These are phyloP conservation scores for Yarrowia galli DNA, from an alignment of 1,139 yeast genomes.

Conservation along the genomic window DNA sequence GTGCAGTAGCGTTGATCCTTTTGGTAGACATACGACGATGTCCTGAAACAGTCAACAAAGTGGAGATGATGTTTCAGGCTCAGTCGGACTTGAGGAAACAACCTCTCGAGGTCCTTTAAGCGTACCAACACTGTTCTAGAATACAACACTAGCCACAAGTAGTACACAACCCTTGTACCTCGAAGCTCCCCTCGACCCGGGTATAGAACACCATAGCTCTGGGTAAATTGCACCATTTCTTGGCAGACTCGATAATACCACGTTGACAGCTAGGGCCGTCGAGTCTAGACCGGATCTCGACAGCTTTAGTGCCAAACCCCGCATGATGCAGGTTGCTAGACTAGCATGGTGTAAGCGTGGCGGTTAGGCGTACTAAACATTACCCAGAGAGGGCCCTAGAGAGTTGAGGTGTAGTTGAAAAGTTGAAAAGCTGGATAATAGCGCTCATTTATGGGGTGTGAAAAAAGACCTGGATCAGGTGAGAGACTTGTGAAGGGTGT, in stretches of 20 bases:
- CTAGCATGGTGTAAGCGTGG: neutral
- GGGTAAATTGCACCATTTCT: neutral
- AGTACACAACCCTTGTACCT: too few relatives aligned
- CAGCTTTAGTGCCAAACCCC: neutral
- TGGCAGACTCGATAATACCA: neutral
- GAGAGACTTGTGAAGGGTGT: neutral
- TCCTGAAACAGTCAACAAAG: neutral
- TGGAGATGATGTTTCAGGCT: neutral
- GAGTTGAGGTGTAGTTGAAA: neutral
- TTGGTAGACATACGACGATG: neutral
- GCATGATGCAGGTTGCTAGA: conserved; percentile 2
- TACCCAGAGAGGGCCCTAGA: neutral
- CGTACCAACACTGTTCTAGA: too few relatives aligned
- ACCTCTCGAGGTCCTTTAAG: too few relatives aligned
- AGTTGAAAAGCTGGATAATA: neutral
- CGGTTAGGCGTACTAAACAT: neutral
- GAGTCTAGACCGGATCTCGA: neutral
- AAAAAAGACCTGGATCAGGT: neutral
- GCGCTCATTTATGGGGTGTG: neutral
- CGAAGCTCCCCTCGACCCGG: too few relatives aligned
- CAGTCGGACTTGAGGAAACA: too few relatives aligned
- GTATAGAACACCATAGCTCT: neutral
- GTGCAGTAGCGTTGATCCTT: neutral
- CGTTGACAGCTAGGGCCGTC: neutral
- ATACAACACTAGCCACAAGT: too few relatives aligned